A percentile compares a stretch with the other conserved stretches of the same genome.
Conservation (phyloP, 2,329 filamentous ascomycete genomes). For the Bipolaris zeicola region DNA sequence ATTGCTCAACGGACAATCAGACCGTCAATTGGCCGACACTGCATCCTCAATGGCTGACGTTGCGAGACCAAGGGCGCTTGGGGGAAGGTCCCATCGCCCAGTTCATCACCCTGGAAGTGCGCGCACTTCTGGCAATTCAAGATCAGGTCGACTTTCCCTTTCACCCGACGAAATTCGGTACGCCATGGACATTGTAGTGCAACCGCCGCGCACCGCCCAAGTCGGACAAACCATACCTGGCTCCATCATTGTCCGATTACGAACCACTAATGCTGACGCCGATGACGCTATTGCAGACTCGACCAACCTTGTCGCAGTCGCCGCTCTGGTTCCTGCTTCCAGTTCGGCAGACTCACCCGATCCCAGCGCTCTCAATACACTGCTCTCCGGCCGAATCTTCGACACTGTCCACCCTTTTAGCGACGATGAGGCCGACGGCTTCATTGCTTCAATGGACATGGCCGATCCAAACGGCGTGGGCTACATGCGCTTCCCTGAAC, state of each 20-base stretch:
- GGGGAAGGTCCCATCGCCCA: constrained; percentile 39
- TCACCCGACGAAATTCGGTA: constrained; percentile 42
- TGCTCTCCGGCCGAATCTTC: constrained; percentile 40
- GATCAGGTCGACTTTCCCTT: constrained; percentile 29
- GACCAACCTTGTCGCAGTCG: constrained; percentile 42
- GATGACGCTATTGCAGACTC: constrained; percentile 43
- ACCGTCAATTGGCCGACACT: constrained; percentile 21
- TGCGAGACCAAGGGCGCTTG: constrained; percentile 43
- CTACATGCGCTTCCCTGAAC: constrained; percentile 47
- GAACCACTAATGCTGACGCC: constrained; percentile 38
- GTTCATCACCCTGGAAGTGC: constrained; percentile 32
- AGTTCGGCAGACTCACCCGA: constrained; percentile 37
- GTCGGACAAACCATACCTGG: constrained; percentile 40
- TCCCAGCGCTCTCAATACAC: constrained; percentile 35
- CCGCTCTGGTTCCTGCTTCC: constrained; percentile 38
- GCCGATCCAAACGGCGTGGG: constrained; percentile 44
- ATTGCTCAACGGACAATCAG: constrained; percentile 35
- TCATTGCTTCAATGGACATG: constrained; percentile 45
- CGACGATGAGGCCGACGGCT: constrained; percentile 46
- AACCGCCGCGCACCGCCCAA: constrained; percentile 43
- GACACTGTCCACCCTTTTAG: constrained; percentile 46
- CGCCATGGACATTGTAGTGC: constrained; percentile 48
- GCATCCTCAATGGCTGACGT: constrained; percentile 45
- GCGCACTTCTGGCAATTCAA: constrained; percentile 31
- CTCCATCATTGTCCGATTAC: constrained; percentile 43